Evolutionary conservation across 225 moss, liverwort and hornwort species (phyloP), one percentile per base, ranked within the genome.

Genomic region (Pleurozium schreberi): DNA sequence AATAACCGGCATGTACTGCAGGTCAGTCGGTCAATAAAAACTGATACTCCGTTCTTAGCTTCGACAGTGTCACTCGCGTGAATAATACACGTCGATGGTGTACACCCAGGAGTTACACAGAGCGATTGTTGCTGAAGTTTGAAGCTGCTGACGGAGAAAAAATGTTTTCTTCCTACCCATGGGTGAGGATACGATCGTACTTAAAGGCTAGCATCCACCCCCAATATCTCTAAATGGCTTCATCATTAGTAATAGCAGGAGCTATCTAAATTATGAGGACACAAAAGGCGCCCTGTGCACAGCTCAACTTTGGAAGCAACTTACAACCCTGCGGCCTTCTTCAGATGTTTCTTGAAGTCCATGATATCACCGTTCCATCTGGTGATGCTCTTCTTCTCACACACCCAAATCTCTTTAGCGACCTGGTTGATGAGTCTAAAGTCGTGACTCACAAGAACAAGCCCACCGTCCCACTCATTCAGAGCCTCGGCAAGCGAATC

Each of bases 351-450:
- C 90, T 97, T 97, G 91, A 96, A 97, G 47, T 97, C 96, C 97
- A 97, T 97, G 52, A 97, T 97, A 38, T 97, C 97, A 69, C 97
- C 96, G 47, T 95, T 94, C 97, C 97, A 97, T 89, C 97, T 92
- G 47, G 95, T 97, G 85, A 96, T 95, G 13, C 93, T 75, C 85
- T 93, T 95, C 71, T 97, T 95, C 91, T 97, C 97, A 87, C 97
- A 97, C 12, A 97, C 97, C 96, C 97, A 97, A 62, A 97, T 97
- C 90, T 97, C 97, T 61, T 97, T 97, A 7, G 97, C 97, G 23
- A 97, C 97, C 91, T 97, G 97, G 88, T 97, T 97, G 76, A 97
- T 97, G 62, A 97, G 95, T 87, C 97, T 96, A 82, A 97, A 97
- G 80, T 97, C 97, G 86, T 97, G 97, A 86, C 97, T 97, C 60